These are phyloP conservation scores for Ailanthus altissimus DNA, from an alignment of 345 rosid genomes.

Conservation along the genomic window DNA sequence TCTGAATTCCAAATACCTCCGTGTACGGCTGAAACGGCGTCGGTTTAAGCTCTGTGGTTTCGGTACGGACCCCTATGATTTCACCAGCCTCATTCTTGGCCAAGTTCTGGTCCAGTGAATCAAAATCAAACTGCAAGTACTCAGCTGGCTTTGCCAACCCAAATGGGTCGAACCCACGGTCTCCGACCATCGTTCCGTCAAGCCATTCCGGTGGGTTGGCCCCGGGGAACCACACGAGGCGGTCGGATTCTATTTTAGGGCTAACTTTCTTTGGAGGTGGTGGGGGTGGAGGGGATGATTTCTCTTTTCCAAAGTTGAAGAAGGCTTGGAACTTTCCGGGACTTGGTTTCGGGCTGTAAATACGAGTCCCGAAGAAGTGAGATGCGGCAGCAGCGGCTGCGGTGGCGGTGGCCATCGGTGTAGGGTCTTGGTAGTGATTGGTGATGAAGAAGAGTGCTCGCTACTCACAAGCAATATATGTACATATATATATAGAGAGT, in stretches of 20 bases:
- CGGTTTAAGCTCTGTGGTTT: constrained; percentile 52
- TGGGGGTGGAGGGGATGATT: constrained; percentile 34
- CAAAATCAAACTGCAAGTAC: constrained; percentile 79
- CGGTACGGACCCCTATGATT: constrained; percentile 52
- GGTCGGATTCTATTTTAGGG: constrained; percentile 28
- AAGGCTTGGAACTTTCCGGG: constrained; percentile 54
- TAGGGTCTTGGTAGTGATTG: constrained; percentile 5
- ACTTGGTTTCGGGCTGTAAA: constrained; percentile 30
- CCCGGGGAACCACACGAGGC: constrained; percentile 77
- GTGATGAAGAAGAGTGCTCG: not conserved
- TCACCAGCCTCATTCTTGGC: constrained; percentile 83
- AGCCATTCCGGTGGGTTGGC: constrained; percentile 75
- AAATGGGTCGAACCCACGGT: constrained; percentile 88
- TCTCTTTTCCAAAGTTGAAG: constrained; percentile 56
- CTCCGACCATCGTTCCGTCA: constrained; percentile 80
- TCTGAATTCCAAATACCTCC: constrained; percentile 79
- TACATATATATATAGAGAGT: not conserved
- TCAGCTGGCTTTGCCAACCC: constrained; percentile 85
- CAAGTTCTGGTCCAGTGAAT: constrained; percentile 85
- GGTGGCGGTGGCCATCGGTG: constrained; percentile 40
- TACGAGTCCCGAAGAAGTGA: constrained; percentile 51
- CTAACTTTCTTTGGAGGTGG: constrained; percentile 39
- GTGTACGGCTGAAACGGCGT: constrained; percentile 89
- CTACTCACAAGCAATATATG: not conserved
- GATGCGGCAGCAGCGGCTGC: constrained; percentile 55